Conservation (phyloP, 1,139 yeast genomes). For the Waltiozyma sp. region DNA sequence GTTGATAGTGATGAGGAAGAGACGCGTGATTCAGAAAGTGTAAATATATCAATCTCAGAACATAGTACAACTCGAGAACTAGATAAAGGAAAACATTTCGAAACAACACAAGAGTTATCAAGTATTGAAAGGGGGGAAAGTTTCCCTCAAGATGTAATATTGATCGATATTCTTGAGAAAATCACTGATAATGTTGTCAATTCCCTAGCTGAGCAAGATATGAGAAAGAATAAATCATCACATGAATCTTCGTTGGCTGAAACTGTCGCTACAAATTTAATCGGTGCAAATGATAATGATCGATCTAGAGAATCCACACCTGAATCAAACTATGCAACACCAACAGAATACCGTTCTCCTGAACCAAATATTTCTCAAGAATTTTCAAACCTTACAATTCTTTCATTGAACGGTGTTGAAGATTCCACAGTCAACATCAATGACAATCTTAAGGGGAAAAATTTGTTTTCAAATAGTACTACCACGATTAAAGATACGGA, state of each 20-base stretch:
- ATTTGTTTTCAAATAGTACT: not conserved
- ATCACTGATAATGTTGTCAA: not conserved
- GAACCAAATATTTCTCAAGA: not conserved
- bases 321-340: not conserved
- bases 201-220: not conserved
- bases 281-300: no score
- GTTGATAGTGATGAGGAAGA: not conserved
- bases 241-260: no score
- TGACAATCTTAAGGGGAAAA: not conserved
- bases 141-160: not conserved
- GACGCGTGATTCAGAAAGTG: not conserved
- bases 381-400: no score
- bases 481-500: not conserved
- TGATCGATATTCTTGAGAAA: not conserved
- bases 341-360: not conserved
- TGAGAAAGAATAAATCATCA: no score
- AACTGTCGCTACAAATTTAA: no score
- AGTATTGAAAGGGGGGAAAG: no score
- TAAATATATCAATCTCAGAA: not conserved
- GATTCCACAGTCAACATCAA: no score
- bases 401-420: no score
- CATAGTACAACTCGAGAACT: no score
- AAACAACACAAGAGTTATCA: no score
- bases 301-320: not conserved
- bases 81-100: no score